These are phyloP conservation scores for Geotrichum citri-aurantii DNA, from an alignment of 1,139 yeast genomes.

Conservation along the genomic window DNA sequence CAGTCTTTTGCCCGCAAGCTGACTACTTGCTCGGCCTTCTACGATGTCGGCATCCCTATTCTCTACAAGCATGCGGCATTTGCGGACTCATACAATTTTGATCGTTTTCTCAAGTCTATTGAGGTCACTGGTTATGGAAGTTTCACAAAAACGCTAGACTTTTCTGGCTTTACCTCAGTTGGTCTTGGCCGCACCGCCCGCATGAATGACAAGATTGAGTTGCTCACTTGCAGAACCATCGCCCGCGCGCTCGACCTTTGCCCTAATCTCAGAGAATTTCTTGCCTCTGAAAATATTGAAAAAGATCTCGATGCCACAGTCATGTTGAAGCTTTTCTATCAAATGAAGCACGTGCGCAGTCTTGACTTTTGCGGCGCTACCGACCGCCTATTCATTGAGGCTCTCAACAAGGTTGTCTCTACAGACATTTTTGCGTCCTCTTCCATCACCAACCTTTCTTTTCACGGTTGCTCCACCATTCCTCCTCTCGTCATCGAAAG, in stretches of 20 bases:
- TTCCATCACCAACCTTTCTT: constrained; percentile 54
- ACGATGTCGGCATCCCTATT: constrained; percentile 38
- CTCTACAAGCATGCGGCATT: constrained; percentile 65
- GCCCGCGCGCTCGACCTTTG: constrained; percentile 52
- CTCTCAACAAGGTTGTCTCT: constrained; percentile 41
- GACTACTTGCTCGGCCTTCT: constrained; percentile 33
- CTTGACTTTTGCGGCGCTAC: constrained; percentile 89
- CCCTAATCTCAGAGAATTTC: constrained; percentile 68
- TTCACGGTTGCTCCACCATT: constrained; percentile 84
- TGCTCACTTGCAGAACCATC: constrained; percentile 76
- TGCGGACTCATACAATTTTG: constrained; percentile 78
- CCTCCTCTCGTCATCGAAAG: constrained; percentile 51
- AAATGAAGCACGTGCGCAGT: not conserved
- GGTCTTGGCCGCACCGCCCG: constrained; percentile 86
- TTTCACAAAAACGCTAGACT: constrained; percentile 73
- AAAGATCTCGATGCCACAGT: constrained; percentile 60
- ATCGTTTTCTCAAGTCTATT: constrained; percentile 58
- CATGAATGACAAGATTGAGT: constrained; percentile 87
- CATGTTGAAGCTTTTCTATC: constrained; percentile 43
- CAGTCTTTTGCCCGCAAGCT: constrained; percentile 28
- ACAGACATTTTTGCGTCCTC: not conserved
- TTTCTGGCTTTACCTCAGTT: constrained; percentile 81
- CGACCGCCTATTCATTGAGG: constrained; percentile 53
- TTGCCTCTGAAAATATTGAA: constrained; percentile 82
- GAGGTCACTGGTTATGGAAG: constrained; percentile 51